Percentiles rank a stretch among this genome's conserved stretches.
phyloP scores from a whole-genome alignment of 1,139 yeast species.

The Kodamaea plutei region DNA sequence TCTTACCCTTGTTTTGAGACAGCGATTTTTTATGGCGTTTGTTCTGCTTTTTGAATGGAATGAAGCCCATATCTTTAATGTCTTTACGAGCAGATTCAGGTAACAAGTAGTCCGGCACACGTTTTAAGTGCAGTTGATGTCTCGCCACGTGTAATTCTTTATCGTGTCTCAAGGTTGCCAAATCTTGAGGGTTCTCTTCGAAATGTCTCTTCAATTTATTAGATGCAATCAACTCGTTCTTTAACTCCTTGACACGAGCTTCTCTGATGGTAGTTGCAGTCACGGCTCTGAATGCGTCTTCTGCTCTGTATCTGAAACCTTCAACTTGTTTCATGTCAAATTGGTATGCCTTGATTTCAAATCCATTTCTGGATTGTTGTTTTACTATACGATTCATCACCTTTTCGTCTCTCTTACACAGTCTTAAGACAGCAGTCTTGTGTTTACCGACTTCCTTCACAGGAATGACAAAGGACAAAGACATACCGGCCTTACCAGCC shows the following conservation, averaged over 20 bases:
- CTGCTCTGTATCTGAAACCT: slow-evolving; percentile 94
- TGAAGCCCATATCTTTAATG: slow-evolving; percentile 62
- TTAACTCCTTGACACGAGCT: slow-evolving; percentile 87
- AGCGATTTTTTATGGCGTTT: slow-evolving; percentile 30
- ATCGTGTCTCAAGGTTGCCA: slow-evolving; percentile 85
- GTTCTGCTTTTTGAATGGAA: slow-evolving; percentile 65
- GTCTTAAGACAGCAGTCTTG: slow-evolving; percentile 66
- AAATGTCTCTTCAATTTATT: slow-evolving; percentile 92
- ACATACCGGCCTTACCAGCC: slow-evolving; percentile 94
- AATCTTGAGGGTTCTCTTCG: slow-evolving; percentile 97
- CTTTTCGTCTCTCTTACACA: slow-evolving; percentile 83
- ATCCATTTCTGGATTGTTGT: slow-evolving; percentile 72
- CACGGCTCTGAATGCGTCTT: slow-evolving; percentile 94
- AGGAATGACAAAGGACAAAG: slow-evolving; percentile 88
- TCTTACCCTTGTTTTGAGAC: slow-evolving; percentile 32
- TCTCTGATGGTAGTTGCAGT: slow-evolving; percentile 88
- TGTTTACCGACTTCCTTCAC: slow-evolving; percentile 84
- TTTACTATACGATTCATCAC: slow-evolving; percentile 70
- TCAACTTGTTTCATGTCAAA: slow-evolving; percentile 93
- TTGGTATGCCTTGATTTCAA: slow-evolving; percentile 75
- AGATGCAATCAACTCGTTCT: slow-evolving; percentile 80
- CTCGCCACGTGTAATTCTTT: slow-evolving; percentile 81
- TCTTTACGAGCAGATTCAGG: slow-evolving; percentile 74
- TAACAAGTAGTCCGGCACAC: slow-evolving; percentile 87
- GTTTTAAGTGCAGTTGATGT: slow-evolving; percentile 78